Base-by-base conservation (phyloP, 805 yeast genomes). In the Cyberlindnera suaveolens region DNA sequence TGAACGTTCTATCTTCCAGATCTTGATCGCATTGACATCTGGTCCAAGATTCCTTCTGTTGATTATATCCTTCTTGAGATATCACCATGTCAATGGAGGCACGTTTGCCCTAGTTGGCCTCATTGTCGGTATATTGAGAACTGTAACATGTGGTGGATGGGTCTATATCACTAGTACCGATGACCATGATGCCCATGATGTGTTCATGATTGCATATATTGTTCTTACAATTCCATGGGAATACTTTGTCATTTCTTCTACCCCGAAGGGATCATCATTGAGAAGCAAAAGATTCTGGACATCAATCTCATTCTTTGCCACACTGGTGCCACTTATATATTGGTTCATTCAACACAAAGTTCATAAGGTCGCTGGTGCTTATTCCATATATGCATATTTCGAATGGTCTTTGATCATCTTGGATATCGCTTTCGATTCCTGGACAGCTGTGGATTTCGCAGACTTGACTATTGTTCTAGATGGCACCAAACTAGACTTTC, bases 111-210 rank as follows among this genome's bases (percentile, higher is more conserved):
- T 64, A 50, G 49, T 70, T 48, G 73, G 74, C 34, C 47, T 80
- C n/a, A 38, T 75, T 3, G 58, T 78, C 5, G 99, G 99, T n/a
- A 46, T 85, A 2, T 42, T 85, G n/a, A 78, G 99, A 64, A 93
- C 99, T 0, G 75, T 93, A 43, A 83, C 96, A 2, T 93, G 98
- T 59, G 99, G 99, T 58, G 98, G 98, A 11, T 93, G 98, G 97
- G 96, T 95, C 7, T 93, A 93, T 60, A 85, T 93, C 49, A 93
- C 99, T 2, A 85, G 96, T 6, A 88, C 97, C 1, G 99, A 93
- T 63, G 96, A 93, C 61, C 98, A 91, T 55, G 96, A 91, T 64
- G 80, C 83, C 68, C 99, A 93, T 62, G 98, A 93, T 59, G 78
- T 93, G 35, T 91, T 91, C 61, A 93, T 93, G 99, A 88, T 93